Conservation (phyloP, 192 early-diverging fungal species). For the Coemansia biformis region DNA sequence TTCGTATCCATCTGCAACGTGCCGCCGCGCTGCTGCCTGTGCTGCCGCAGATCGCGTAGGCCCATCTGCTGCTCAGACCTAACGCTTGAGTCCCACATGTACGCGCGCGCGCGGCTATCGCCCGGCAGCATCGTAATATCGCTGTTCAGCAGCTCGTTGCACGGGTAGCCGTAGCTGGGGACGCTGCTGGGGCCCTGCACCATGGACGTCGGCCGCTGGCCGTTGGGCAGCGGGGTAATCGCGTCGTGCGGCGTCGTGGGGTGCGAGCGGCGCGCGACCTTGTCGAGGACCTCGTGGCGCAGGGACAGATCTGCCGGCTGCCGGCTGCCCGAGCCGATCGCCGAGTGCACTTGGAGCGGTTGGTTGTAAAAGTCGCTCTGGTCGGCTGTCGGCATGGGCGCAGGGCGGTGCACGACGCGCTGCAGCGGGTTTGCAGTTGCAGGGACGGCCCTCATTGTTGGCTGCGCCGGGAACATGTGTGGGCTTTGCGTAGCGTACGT, state of each 20-base stretch:
- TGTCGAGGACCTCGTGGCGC: slow-evolving; percentile 42
- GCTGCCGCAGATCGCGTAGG: slow-evolving; percentile 1
- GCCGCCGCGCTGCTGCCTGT: slow-evolving; percentile 5
- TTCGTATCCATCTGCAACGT: slow-evolving; percentile 5
- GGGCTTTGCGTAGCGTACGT: neutral
- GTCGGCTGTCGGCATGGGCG: slow-evolving; percentile 5
- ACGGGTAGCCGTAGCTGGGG: slow-evolving; percentile 3
- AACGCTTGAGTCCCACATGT: slow-evolving; percentile 13
- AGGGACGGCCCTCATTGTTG: too few relatives aligned
- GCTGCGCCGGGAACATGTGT: neutral
- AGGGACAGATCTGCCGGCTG: slow-evolving; percentile 22
- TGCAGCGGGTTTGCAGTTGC: too few relatives aligned
- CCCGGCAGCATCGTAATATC: slow-evolving; percentile 42
- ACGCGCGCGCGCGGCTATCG: slow-evolving; percentile 21
- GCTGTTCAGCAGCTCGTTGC: slow-evolving; percentile 1
- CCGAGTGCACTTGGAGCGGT: slow-evolving; percentile 32
- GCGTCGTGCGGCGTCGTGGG: slow-evolving; percentile 32
- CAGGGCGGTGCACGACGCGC: slow-evolving; percentile 8
- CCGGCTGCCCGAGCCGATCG: slow-evolving; percentile 5
- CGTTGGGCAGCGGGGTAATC: slow-evolving; percentile 11
- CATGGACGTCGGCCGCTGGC: slow-evolving; percentile 11
- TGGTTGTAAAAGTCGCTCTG: slow-evolving; percentile 22
- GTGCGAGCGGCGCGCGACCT: slow-evolving; percentile 39
- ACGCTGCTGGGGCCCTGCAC: slow-evolving; percentile 15
- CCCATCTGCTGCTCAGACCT: slow-evolving; percentile 1